Evolutionary conservation across 1,284 basidiomycete species (phyloP), one percentile per base, ranked within the genome.

Genomic region (Mycosarcoma maydis): DNA sequence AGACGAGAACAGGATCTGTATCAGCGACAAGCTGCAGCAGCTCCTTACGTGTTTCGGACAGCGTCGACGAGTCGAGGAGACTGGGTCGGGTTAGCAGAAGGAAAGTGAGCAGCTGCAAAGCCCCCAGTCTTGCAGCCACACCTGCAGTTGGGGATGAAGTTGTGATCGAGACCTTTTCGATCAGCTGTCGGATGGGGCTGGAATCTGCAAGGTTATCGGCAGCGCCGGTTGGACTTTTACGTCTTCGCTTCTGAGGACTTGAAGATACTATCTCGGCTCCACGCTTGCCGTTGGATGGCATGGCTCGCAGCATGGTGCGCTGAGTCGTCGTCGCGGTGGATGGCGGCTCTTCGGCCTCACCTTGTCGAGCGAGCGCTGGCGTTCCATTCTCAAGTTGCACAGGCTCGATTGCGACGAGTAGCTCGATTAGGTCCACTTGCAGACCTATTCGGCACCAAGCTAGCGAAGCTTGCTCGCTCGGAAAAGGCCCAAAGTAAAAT

Each of bases 391-490:
- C 33, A 8, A 53, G 16, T 11, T 23, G 29, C 17, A 10, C 26
- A 11, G 30, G 2, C 6, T 33, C 50, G 4, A 50, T 17, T 0
- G 17, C 17, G 7, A n/a, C 38, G 7, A 65, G 55, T 26, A 47
- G 55, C 4, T 58, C 46, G 13, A 58, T 24, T n/a, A 65, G 30
- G 16, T 58, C 61, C 7, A 58, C 46, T 27, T 58, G 61, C 7
- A 65, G 51, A 19, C 10, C 8, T 20, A 65, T 3, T 4, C 61
- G 55, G 29, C 55, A 65, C 61, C 61, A 65, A 6, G 55, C 46
- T 1, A 58, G 4, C 6, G 54, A 33, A 16, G 47, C 61, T 9
- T 53, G 50, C 22, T 53, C 50, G 24, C 6, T 39, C 5, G 55
- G 41, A 24, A 40, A 41, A 3, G 61, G 55, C 11, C 50, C 51